Evolutionary conservation across 2,329 filamentous ascomycete species (phyloP).

Genomic region (Calonectria ilicicola): DNA sequence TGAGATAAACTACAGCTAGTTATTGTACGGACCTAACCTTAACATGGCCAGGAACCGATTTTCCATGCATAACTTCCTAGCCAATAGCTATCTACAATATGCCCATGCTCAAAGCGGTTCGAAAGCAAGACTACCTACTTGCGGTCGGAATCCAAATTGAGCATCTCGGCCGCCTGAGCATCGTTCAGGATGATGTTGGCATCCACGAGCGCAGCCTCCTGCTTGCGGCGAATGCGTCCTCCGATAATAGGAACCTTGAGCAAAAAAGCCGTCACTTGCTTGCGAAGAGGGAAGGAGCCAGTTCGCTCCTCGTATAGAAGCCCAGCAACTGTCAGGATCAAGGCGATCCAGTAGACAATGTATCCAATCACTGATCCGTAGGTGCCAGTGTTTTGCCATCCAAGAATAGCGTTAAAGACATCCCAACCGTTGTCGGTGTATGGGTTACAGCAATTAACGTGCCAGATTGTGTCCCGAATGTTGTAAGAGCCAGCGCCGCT

Average conservation of each 20-base stretch:
- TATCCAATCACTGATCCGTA: constrained; percentile 88
- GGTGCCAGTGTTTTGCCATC: constrained; percentile 87
- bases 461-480: constrained; percentile 81
- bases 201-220: background rate
- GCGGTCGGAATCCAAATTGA: background rate
- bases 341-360: constrained; percentile 82
- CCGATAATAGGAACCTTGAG: background rate
- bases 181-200: background rate
- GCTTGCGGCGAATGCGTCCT: background rate
- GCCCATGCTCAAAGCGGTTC: background rate
- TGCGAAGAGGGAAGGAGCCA: constrained; percentile 6
- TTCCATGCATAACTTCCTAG: background rate
- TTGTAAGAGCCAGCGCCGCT: constrained; percentile 81
- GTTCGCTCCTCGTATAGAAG: constrained; percentile 22
- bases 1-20: background rate
- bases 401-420: constrained; percentile 78
- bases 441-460: constrained; percentile 80
- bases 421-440: constrained; percentile 76
- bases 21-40: background rate
- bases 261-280: background rate
- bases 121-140: background rate
- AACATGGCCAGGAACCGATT: background rate
- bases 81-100: background rate
- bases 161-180: background rate
- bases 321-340: constrained; percentile 46